Conservation (phyloP, 176 grass and related monocot genomes). For the Pontederia crassipes region DNA sequence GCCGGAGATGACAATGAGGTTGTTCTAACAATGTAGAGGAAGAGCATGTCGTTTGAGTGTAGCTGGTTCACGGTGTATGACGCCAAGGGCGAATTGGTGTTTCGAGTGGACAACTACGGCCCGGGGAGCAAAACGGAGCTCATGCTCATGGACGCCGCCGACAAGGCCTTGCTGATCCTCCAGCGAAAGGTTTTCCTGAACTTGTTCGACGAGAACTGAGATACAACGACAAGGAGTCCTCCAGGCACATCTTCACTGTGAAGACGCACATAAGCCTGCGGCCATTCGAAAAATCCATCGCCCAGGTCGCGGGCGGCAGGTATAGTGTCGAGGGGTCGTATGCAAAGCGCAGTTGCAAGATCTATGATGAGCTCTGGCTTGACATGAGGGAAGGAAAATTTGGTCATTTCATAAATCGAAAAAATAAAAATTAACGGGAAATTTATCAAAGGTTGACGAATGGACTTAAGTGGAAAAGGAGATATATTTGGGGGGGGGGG, state of each 20-base stretch:
- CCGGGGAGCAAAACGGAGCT: constrained; percentile 3
- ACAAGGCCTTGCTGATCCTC: constrained; percentile 33
- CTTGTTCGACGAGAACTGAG: constrained; percentile 29
- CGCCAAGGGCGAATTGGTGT: constrained; percentile 48
- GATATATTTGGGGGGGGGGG: too few species aligned
- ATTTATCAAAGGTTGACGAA: too few species aligned
- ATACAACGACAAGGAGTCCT: constrained; percentile 39
- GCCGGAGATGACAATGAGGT: background rate
- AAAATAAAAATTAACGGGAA: too few species aligned
- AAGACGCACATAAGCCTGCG: too few species aligned
- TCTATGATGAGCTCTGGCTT: too few species aligned
- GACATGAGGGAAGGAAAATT: too few species aligned
- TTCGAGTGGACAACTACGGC: constrained; percentile 71
- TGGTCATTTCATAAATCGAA: too few species aligned
- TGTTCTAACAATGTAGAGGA: constrained; percentile 75
- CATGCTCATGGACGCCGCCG: constrained; percentile 22
- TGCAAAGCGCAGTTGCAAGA: too few species aligned
- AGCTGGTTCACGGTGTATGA: constrained; percentile 84
- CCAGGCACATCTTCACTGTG: constrained; percentile 24
- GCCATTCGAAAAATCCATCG: too few species aligned
- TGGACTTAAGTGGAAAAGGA: too few species aligned
- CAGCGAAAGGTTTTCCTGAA: constrained; percentile 28
- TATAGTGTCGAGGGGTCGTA: too few species aligned
- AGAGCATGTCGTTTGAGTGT: constrained; percentile 63
- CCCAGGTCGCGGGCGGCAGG: too few species aligned